Percentiles rank a stretch among this genome's conserved stretches.
Conservation (phyloP, 495 filamentous ascomycete genomes). For the Neurospora sp. region DNA sequence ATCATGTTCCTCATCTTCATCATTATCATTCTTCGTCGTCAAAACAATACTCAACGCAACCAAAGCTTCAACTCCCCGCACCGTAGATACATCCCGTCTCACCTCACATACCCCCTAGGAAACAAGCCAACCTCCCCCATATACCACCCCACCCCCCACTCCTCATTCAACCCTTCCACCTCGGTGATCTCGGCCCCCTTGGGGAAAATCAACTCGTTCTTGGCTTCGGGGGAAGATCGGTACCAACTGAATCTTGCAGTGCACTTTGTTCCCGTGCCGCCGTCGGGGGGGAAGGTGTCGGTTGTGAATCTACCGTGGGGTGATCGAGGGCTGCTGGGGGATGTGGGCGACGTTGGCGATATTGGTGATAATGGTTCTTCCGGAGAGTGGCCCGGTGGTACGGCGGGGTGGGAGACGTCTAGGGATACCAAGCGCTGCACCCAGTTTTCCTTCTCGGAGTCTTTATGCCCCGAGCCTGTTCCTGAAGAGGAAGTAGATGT, state of each 20-base stretch:
- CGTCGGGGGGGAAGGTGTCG: constrained; percentile 55
- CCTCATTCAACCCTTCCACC: constrained; percentile 71
- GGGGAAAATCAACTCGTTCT: constrained; percentile 75
- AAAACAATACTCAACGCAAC: no score
- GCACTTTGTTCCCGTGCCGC: constrained; percentile 52
- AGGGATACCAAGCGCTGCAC: constrained; percentile 20
- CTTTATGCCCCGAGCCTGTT: constrained; percentile 4
- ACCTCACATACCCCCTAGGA: constrained; percentile 51
- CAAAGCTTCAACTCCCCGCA: no score
- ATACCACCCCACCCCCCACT: constrained; percentile 79
- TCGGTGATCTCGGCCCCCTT: constrained; percentile 71
- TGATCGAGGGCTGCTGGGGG: constrained; percentile 4
- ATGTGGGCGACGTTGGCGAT: fast-evolving
- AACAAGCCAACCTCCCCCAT: constrained; percentile 66
- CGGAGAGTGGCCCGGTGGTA: neutral
- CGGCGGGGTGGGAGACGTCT: constrained; percentile 13
- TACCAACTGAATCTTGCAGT: constrained; percentile 64
- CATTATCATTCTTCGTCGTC: no score
- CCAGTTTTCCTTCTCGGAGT: neutral
- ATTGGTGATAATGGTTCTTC: neutral
- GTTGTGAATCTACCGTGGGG: constrained; percentile 5
- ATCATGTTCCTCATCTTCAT: no score
- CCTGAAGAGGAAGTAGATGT: neutral
- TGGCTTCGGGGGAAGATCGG: constrained; percentile 40
- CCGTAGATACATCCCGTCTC: no score